Conservation (phyloP, 768 basidiomycete genomes). For the Cantharellus anzutake region DNA sequence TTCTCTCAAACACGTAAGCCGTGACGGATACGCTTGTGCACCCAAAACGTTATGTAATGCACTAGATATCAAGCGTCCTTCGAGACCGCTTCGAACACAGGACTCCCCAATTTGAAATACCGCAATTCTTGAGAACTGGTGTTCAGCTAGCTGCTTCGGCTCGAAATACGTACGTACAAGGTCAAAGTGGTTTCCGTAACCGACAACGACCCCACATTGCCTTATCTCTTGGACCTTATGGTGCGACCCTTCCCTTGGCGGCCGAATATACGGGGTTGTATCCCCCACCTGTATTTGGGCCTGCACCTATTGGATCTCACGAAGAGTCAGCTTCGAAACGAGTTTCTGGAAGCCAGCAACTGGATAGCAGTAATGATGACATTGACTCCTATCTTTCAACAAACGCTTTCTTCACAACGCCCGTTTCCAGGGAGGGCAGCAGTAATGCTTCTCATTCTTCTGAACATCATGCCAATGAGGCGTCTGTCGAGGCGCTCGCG, state of each 20-base stretch:
- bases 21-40: neutral
- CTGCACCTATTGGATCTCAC: slow-evolving; percentile 16
- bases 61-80: slow-evolving; percentile 48
- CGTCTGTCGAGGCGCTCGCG: slow-evolving; percentile 25
- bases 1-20: slow-evolving; percentile 49
- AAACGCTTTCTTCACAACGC: slow-evolving; percentile 1
- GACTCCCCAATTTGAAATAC: slow-evolving; percentile 24
- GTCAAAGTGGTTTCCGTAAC: neutral
- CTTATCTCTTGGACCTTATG: slow-evolving; percentile 58
- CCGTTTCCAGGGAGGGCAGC: neutral
- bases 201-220: slow-evolving; percentile 24
- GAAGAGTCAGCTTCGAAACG: neutral
- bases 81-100: slow-evolving; percentile 32
- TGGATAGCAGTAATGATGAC: neutral
- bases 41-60: neutral
- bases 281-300: slow-evolving; percentile 50
- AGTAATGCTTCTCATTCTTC: neutral
- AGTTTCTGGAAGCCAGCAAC: neutral
- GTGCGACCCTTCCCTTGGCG: slow-evolving; percentile 37
- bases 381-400: neutral
- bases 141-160: slow-evolving; percentile 35
- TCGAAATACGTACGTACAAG: slow-evolving; percentile 15
- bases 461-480: slow-evolving; percentile 11
- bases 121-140: slow-evolving; percentile 31
- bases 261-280: slow-evolving; percentile 60